A percentile compares a stretch with the other conserved stretches of the same genome.
These are phyloP conservation scores for Ilex asprella DNA, from an alignment of 257 asterid species.

Conservation along the genomic window DNA sequence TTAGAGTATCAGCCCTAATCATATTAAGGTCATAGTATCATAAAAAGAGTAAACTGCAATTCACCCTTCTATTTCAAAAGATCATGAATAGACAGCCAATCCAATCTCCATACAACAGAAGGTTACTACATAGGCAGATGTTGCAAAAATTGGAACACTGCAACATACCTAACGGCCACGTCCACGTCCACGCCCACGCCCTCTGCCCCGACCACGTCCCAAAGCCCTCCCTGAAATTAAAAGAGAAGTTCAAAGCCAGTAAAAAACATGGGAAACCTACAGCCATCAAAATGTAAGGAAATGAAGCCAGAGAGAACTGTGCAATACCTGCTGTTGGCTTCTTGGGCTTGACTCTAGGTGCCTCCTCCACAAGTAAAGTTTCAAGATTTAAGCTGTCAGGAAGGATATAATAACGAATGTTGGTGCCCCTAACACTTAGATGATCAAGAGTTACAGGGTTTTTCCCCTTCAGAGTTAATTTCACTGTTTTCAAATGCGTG, in stretches of 20 bases:
- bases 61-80: background rate
- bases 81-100: background rate
- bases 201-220: slow-evolving; percentile 4
- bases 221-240: background rate
- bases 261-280: background rate
- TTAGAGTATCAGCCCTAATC: background rate
- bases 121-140: background rate
- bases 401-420: slow-evolving; percentile 5
- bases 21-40: background rate
- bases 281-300: background rate
- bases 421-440: slow-evolving; percentile 1
- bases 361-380: background rate
- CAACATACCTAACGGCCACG: background rate
- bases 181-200: slow-evolving; percentile 1
- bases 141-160: background rate
- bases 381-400: slow-evolving; percentile 4
- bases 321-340: slow-evolving; percentile 2
- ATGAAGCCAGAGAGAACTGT: background rate
- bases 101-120: background rate
- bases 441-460: slow-evolving; percentile 2
- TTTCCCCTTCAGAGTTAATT: background rate
- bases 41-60: background rate
- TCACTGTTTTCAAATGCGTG: slow-evolving; percentile 1
- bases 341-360: background rate
- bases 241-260: background rate